Conservation (phyloP, 2,329 filamentous ascomycete genomes). For the Trichoderma citrinoviride region DNA sequence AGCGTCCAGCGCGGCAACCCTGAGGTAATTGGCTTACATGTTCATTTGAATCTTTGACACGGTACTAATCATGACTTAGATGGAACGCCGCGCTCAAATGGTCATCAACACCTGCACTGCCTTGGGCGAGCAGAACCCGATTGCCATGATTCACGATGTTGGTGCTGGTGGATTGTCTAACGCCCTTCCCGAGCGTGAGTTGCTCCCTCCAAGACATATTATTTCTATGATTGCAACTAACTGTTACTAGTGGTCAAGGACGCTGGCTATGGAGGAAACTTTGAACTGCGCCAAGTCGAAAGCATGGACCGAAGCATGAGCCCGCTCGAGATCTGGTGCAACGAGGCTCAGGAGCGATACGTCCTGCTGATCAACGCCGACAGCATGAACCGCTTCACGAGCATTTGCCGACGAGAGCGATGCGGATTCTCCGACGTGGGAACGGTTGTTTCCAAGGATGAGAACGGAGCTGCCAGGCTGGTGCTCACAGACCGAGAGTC, state of each 20-base stretch:
- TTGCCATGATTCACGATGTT: conserved; percentile 96
- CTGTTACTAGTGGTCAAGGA: conserved; percentile 69
- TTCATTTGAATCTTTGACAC: neutral
- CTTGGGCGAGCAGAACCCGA: conserved; percentile 80
- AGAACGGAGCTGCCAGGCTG: conserved; percentile 65
- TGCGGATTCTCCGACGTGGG: conserved; percentile 94
- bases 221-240: neutral
- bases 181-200: conserved; percentile 70
- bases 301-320: conserved; percentile 90
- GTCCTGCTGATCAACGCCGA: conserved; percentile 84
- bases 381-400: conserved; percentile 71
- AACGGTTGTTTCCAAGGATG: conserved; percentile 61
- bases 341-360: conserved; percentile 94
- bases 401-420: conserved; percentile 73
- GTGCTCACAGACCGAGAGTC: conserved; percentile 81
- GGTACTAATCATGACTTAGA: conserved; percentile 36
- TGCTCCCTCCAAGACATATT: neutral
- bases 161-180: conserved; percentile 78
- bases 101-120: conserved; percentile 93
- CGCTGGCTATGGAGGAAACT: conserved; percentile 83
- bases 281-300: conserved; percentile 92
- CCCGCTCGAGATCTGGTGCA: conserved; percentile 96
- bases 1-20: conserved; percentile 97
- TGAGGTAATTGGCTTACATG: conserved; percentile 46
- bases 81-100: conserved; percentile 93